Evolutionary conservation across 768 basidiomycete species (phyloP), one percentile per base, ranked within the genome.

Genomic region (Podaxis mareebaensis): DNA sequence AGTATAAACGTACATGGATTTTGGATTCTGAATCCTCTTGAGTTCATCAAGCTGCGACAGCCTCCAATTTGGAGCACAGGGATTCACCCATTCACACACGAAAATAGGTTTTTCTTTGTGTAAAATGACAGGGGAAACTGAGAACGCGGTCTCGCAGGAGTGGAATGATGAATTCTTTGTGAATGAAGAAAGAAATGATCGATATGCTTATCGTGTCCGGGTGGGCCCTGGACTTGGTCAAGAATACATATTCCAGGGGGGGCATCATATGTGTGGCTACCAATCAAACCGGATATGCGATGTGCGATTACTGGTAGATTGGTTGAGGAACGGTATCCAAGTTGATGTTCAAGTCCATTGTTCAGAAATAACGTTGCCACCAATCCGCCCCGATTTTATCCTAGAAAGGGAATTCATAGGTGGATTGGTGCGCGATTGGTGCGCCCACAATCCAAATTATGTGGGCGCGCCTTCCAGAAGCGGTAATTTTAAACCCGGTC

Each of bases 361-460:
- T 61, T 28, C 53, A 15, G 7, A 22, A 54, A 40, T 42, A 42
- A 26, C 53, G 22, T 53, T 3, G 30, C 20, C 15, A 61, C 60
- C 60, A 61, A 61, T 61, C 60, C 28, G 38, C 30, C 30, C 39
- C 11, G 6, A 58, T 58, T 33, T 30, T n/a, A 53, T 5, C 60
- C 36, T 10, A 30, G 40, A 61, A 54, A 61, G 53, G 60, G 8
- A 61, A 61, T 17, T 51, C 5, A 3, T 49, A 30, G 38, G 51
- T 46, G 40, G 60, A 61, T 61, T 61, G 60, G 60, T 61, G 53
- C 10, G 36, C 22, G 60, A 61, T 61, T 61, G 60, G 60, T 61
- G 42, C n/a, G 38, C 60, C 60, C 60, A 61, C 60, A 61, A 42
- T 44, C 20, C 20, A 22, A 38, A 28, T 17, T 8, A 2, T 60